Evolutionary conservation across 768 basidiomycete species (phyloP), one percentile per base, ranked within the genome.

Genomic region (Porpolomopsis calyptriformis): DNA sequence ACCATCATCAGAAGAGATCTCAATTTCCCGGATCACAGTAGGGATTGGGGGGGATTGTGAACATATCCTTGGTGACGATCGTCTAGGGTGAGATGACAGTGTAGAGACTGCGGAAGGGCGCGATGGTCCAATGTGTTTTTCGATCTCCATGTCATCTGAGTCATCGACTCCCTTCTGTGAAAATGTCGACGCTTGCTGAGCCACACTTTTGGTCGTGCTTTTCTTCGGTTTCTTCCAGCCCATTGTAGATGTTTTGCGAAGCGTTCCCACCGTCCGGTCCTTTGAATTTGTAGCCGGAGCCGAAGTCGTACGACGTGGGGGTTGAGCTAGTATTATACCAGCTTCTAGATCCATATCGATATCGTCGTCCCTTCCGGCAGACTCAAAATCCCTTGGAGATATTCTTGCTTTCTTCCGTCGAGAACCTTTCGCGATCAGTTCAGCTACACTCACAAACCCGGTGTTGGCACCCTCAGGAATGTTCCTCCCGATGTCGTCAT

Each of bases 381-480:
- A 60, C 24, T 81, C 73, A 31, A 82, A 75, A 39, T 70, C 61
- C 50, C 64, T 64, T 35, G 46, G 14, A n/a, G 60, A 29, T 20
- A 60, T 56, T 49, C 72, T 59, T 14, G 29, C 29, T 57, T 74
- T 68, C 67, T 71, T 64, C 60, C 72, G 63, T 53, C 63, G 63
- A 6, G 48, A 50, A 14, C 60, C 66, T 52, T 79, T 85, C 48
- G 69, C 66, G 18, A 85, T 51, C 43, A 88, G 64, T 19, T 82
- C 72, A 1, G 73, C 73, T 9, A 80, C 88, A 26, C 70, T 73
- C 16, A 89, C 76, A 59, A 92, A 92, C 1, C 80, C 80, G 2
- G 69, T 74, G 51, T 68, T 70, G 3, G 86, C 85, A n/a, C 80
- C 80, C 9, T 62, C 59, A 27, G 88, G 89, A 22, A 90, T 78